Percentiles rank a stretch among this genome's conserved stretches.
These are phyloP conservation scores for Penicillium thymicola DNA, from an alignment of 2,329 filamentous ascomycete genomes.

Conservation along the genomic window DNA sequence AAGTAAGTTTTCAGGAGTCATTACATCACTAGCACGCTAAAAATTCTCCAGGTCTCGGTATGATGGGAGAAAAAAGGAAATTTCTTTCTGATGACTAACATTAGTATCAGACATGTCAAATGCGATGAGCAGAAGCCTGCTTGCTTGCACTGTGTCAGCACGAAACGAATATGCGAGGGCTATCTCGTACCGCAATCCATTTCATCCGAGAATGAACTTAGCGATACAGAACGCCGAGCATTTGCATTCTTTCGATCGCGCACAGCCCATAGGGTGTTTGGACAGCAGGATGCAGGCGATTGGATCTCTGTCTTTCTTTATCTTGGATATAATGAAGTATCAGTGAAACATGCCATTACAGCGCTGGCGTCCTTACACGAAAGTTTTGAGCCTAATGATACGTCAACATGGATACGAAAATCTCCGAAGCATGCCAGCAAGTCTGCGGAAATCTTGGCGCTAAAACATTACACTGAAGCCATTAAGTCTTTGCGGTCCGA, in stretches of 20 bases:
- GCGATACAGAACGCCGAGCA: conserved; percentile 5
- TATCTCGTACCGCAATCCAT: neutral
- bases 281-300: neutral
- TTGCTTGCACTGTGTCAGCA: neutral
- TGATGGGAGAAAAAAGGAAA: no score
- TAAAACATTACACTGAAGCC: conserved; percentile 4
- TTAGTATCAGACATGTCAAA: neutral
- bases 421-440: no score
- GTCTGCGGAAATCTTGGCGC: neutral
- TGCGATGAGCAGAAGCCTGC: conserved; percentile 5
- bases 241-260: conserved; percentile 5
- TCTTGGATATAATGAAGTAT: neutral
- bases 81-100: no score
- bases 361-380: conserved; percentile 5
- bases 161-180: conserved; percentile 6
- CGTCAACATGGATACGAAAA: neutral
- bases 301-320: conserved; percentile 2
- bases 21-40: no score
- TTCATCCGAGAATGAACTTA: neutral
- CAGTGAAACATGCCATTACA: conserved; percentile 5
- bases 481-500: neutral
- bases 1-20: no score
- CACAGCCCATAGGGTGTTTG: conserved; percentile 1
- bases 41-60: no score
- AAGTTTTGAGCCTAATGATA: neutral